Base-by-base conservation (phyloP, 2,329 filamentous ascomycete species). In the Talaromyces sp. region DNA sequence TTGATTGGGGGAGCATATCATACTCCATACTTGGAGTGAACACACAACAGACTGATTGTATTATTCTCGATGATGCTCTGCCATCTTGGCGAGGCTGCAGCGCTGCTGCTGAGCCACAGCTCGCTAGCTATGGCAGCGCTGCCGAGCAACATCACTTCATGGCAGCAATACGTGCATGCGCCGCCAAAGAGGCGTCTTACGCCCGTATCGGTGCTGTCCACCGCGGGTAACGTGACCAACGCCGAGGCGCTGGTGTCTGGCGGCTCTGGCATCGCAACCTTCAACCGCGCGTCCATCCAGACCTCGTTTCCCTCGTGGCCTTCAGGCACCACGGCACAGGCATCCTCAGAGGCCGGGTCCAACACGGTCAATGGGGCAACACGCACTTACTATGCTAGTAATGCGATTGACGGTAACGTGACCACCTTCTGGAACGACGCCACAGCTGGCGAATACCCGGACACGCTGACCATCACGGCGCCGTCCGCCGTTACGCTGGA, bases 341-440 rank as follows among this genome's bases (percentile, higher is more conserved):
- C 54, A 11, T 56, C 54, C n/a, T 38, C 29, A 19, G 29, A 41
- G n/a, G 29, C 29, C 21, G 54, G 29, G 6, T 8, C 54, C 19
- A 56, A 56, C 11, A 56, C 54, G 2, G 54, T 24, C 19, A 38
- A 56, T 17, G 54, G 54, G 6, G n/a, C n/a, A 27, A 21, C 32
- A 21, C 54, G 54, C n/a, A 56, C 54, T 17, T 56, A 56, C 29
- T 38, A 38, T 13, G 24, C 54, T 10, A 56, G n/a, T n/a, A 56
- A 56, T 26, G 54, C 54, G 21, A 56, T 56, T 56, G 54, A 56
- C 11, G 54, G 54, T 9, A 41, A 56, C 19, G 8, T 38, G 19
- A 29, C 19, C 32, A 56, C 54, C 14, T 56, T 56, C 32, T 56
- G 54, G 54, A 56, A 56, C 21, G 54, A 56, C 17, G 26, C 35